Base-by-base conservation (phyloP, 345 rosid genomes). In the Firmiana major region DNA sequence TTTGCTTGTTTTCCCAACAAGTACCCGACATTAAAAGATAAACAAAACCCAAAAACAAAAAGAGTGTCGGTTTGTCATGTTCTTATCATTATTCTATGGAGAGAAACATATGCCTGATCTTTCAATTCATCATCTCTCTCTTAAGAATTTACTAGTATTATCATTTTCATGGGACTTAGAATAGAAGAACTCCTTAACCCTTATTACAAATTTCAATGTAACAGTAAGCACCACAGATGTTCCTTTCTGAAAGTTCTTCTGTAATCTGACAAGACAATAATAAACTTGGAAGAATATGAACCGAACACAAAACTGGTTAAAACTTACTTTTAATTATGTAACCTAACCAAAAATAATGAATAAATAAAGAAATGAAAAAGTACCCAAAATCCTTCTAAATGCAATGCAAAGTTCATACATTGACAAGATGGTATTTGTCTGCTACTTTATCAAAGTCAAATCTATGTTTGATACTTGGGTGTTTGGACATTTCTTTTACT, bases 61-160 rank as follows among this genome's bases (percentile, higher is more conserved):
- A 19, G 70, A 65, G 46, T 64, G 43, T 64, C 69, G 69, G 69
- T 65, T 65, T 65, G 70, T 65, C 70, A 19, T 65, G 48, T 65
- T 65, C 70, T 7, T n/a, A 38, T 64, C 48, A 64, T 9, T 8
- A 17, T 40, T 64, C 7, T 36, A 21, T 11, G 53, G 28, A 40
- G 13, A 43, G 1, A 43, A 6, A n/a, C 2, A 38, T 65, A 38
- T 65, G 46, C 21, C 13, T 38, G 1, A 36, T 38, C 46, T 38
- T 38, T 38, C 22, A 54, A 54, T 19, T 21, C 22, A 54, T 54
- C 34, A 31, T 31, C 34, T 31, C 58, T 19, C 6, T 66, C 31
- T n/a, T 66, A 59, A 59, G 68, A 48, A 17, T 38, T 17, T 42
- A 10, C 53, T 66, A n/a, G 19, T 1, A 31, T 31, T 31, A 31